Evolutionary conservation across 148 eudicot genomes (phyloP), one percentile per base, ranked within the genome.

Genomic region (Simmondsia chinensis): DNA sequence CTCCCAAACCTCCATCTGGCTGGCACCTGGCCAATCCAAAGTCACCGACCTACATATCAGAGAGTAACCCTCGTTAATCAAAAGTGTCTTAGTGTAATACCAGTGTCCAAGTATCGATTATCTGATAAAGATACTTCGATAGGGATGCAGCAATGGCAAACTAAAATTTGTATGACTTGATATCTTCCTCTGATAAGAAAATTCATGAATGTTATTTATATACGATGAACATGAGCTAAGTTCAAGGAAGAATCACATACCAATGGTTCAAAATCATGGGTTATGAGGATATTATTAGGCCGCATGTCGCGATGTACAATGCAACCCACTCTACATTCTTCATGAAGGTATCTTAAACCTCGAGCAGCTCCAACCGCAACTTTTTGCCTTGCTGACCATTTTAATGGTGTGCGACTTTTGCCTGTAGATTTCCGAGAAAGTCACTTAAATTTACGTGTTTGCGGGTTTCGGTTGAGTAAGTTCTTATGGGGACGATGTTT

Each of bases 1-100:
- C 78, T 19, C 83, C 79, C 48, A 69, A 29, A 38, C 68, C 85
- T 53, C 94, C 94, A 50, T 83, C 83, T 34, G 86, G 76, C 50
- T 83, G 96, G 76, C 94, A 83, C 66, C 94, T 74, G 19, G 96
- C 96, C 28, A 87, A 58, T 47, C 96, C 96, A 70, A 87, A 87
- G 59, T 87, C 96, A 42, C 96, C 96, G 30, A 87, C 96, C 96
- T 87, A 37, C 25, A 6, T 36, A 33, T 40, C 28, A 30, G 15
- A 16, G 8, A 10, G 34, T 17, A 22, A 33, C 2, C 2, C 24
- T 9, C 12, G 20, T 34, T 14, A 45, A 29, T 9, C 11, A 38
- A 5, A 25, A 9, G 5, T n/a, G n/a, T n/a, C n/a, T n/a, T n/a
- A n/a, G n/a, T n/a, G n/a, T n/a, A n/a, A n/a, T n/a, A n/a, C n/a